These are phyloP conservation scores for Tetrahymena elliotti DNA, from an alignment of 73 alveolate species.

Conservation along the genomic window DNA sequence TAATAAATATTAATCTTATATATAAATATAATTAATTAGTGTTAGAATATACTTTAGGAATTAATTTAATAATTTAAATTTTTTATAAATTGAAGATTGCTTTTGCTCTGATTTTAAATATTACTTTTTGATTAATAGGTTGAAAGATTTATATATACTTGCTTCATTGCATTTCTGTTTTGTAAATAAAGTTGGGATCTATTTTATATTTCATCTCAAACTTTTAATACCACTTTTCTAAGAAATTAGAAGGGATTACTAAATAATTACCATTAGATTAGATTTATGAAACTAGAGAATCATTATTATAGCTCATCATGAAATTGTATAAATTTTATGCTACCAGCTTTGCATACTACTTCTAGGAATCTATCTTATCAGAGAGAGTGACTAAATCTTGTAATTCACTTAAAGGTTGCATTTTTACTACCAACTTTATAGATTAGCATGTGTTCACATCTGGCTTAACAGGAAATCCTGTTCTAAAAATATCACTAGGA, in stretches of 20 bases:
- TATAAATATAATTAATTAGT: no score
- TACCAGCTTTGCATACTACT: slow-evolving; percentile 77
- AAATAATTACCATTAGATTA: slow-evolving; percentile 45
- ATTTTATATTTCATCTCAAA: slow-evolving; percentile 76
- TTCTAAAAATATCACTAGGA: slow-evolving; percentile 91
- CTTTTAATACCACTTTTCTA: slow-evolving; percentile 80
- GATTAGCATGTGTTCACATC: slow-evolving; percentile 55
- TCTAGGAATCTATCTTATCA: slow-evolving; percentile 66
- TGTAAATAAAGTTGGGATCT: slow-evolving; percentile 88
- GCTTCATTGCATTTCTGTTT: slow-evolving; percentile 52
- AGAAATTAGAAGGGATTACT: slow-evolving; percentile 73
- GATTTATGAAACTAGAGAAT: slow-evolving; percentile 32
- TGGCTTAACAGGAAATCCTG: slow-evolving; percentile 89
- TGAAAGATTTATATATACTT: not conserved
- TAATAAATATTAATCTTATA: no score
- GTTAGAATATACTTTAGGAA: no score
- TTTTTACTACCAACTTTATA: slow-evolving; percentile 70
- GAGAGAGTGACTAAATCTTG: slow-evolving; percentile 60
- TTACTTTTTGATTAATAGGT: no score
- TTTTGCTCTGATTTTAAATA: no score
- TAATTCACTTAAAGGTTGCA: slow-evolving; percentile 69
- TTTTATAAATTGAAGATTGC: no score
- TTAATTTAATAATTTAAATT: no score
- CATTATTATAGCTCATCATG: slow-evolving; percentile 75
- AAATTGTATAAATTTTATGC: slow-evolving; percentile 82